Evolutionary conservation across 164 flowering plant species (phyloP).

Genomic region (Berberis thunbergii): DNA sequence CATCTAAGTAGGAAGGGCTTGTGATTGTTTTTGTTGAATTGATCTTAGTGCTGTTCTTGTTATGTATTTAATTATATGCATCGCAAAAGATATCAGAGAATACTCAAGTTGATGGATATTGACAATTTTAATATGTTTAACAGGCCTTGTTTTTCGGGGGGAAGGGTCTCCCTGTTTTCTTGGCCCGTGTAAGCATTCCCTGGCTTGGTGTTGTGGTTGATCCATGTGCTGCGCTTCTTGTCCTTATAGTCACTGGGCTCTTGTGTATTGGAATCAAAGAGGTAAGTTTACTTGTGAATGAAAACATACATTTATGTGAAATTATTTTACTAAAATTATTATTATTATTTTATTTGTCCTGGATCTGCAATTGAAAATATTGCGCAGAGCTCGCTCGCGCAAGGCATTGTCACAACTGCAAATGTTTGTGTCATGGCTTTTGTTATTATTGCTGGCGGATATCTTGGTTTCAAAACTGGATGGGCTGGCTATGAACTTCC

Average conservation of each 20-base stretch:
- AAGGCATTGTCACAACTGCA: constrained; percentile 65
- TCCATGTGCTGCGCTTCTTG: constrained; percentile 88
- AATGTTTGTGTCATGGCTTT: constrained; percentile 82
- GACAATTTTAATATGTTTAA: not conserved
- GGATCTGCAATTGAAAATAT: not conserved
- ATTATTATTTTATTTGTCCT: not conserved
- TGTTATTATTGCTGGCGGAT: constrained; percentile 77
- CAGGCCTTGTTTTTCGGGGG: constrained; percentile 91
- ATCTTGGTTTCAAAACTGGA: constrained; percentile 78
- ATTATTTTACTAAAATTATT: not conserved
- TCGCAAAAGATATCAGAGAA: constrained; percentile 5
- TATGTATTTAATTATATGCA: not conserved
- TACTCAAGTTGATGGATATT: not conserved
- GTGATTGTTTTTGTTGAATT: not conserved
- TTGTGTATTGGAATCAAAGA: constrained; percentile 89
- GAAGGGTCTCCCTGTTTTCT: constrained; percentile 51
- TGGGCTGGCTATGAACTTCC: constrained; percentile 90
- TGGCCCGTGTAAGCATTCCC: constrained; percentile 67
- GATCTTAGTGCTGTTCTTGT: no score
- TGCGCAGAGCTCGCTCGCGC: constrained; percentile 69
- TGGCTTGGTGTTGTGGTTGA: constrained; percentile 75
- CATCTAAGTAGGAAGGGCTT: not conserved
- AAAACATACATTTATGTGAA: not conserved
- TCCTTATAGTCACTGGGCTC: constrained; percentile 64
- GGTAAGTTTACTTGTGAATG: constrained; percentile 28